Base-by-base conservation (phyloP, 331 rosid genomes). In the Malus hybrid region DNA sequence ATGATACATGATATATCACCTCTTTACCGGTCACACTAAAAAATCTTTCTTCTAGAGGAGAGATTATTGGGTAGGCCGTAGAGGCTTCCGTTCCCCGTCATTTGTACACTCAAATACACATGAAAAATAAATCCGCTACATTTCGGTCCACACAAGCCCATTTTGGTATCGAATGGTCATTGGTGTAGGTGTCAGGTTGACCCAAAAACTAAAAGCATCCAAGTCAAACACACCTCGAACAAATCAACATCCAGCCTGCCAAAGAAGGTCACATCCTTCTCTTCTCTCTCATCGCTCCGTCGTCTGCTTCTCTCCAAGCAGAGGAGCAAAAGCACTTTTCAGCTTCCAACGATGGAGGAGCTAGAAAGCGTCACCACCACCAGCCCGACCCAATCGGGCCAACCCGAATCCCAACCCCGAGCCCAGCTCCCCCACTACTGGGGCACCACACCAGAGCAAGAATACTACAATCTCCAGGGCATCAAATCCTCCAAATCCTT, bases 361-460 rank as follows among this genome's bases (percentile, higher is more conserved):
- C 28, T 68, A 26, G 68, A 75, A 55, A 61, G 10, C 34, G 55
- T 56, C 34, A 50, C n/a, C 56, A 26, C 36, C 66, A 26, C 36
- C 66, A 61, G 46, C 46, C 13, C 1, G 46, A 39, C 46, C 46
- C 46, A 39, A 39, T 2, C 46, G 46, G 46, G 46, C 13, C 46
- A 39, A 39, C 46, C 46, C 46, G 46, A 39, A 39, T 0, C 46
- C 46, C 46, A 39, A 39, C 46, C 60, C 57, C 6, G 55, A 14
- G 44, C 34, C 48, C 58, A 72, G 2, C 80, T 78, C 15, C 85
- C 83, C 32, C 64, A 86, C 63, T 90, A 75, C 32, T 90, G 98
- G 98, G 96, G 98, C 60, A 77, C 74, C 82, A 93, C 86, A 8
- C 77, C 89, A 4, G 96, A 93, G 50, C 64, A 86, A 20, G 88